A percentile compares a stretch with the other conserved stretches of the same genome.
phyloP scores from a whole-genome alignment of 129 eudicot species.

The Smallanthus sonchifolius region DNA sequence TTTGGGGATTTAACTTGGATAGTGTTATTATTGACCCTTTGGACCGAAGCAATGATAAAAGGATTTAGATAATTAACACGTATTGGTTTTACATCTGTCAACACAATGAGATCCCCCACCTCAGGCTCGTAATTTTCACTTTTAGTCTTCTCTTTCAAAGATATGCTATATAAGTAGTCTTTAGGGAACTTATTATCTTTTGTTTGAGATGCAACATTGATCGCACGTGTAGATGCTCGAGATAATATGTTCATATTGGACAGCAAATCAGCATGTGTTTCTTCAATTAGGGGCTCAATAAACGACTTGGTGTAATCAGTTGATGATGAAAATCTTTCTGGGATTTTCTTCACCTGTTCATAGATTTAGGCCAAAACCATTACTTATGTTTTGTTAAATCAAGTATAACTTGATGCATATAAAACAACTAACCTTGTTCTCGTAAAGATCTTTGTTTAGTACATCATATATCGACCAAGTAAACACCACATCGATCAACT shows the following conservation, averaged over 20 bases:
- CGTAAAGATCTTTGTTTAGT: constrained; percentile 18
- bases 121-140: constrained; percentile 41
- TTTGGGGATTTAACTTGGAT: constrained; percentile 37
- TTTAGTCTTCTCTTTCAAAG: constrained; percentile 3
- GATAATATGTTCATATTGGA: constrained; percentile 25
- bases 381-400: neutral
- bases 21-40: neutral
- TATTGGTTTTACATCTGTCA: constrained; percentile 47
- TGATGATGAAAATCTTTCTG: constrained; percentile 35
- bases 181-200: constrained; percentile 20
- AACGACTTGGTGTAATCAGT: constrained; percentile 36
- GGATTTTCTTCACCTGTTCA: constrained; percentile 41
- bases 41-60: constrained; percentile 43
- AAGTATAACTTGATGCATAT: neutral
- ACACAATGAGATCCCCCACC: constrained; percentile 54
- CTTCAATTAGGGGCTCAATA: constrained; percentile 50
- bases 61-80: constrained; percentile 34
- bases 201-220: neutral
- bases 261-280: constrained; percentile 46
- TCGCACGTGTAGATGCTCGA: constrained; percentile 35
- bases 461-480: constrained; percentile 27
- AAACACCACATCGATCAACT: constrained; percentile 28
- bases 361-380: neutral
- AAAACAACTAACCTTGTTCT: constrained; percentile 19
- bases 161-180: constrained; percentile 15